Conservation (phyloP, 2,329 filamentous ascomycete genomes). For the Alternaria sp. region DNA sequence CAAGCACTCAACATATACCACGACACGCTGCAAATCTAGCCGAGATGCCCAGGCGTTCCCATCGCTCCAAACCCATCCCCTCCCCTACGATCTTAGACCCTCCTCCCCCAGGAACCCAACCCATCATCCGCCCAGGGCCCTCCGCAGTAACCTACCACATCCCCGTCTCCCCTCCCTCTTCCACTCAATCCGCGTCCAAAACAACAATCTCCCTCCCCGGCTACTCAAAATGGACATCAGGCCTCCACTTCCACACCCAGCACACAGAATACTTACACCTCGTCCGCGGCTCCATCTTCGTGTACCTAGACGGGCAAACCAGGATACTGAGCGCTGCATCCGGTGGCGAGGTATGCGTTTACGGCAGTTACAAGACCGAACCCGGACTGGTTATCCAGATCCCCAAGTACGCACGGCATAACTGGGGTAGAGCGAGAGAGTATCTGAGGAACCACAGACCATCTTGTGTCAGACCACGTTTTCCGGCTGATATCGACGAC, state of each 20-base stretch:
- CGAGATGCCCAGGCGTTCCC: background rate
- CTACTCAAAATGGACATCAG: conserved; percentile 56
- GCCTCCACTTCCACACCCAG: conserved; percentile 57
- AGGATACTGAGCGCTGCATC: conserved; percentile 15
- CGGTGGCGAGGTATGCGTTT: conserved; percentile 8
- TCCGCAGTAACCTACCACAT: conserved; percentile 47
- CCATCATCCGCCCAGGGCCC: conserved; percentile 18
- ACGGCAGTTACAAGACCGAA: background rate
- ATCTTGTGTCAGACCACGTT: background rate
- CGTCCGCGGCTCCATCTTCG: conserved; percentile 47
- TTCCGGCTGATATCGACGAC: conserved; percentile 20
- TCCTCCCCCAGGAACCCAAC: conserved; percentile 12
- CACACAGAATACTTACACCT: conserved; percentile 57
- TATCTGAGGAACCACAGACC: background rate
- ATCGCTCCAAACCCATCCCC: background rate
- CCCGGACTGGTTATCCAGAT: conserved; percentile 43
- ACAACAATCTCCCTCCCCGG: conserved; percentile 55
- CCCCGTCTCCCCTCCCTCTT: conserved; percentile 29
- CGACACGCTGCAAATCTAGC: background rate
- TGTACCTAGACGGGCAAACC: conserved; percentile 16
- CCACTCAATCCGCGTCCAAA: conserved; percentile 14
- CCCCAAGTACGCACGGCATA: conserved; percentile 50
- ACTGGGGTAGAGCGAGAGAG: conserved; percentile 53
- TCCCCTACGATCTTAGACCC: conserved; percentile 1
- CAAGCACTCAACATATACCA: background rate